phyloP scores from a whole-genome alignment of 352 stramenopile species.

The Halophytophthora polymorphica region DNA sequence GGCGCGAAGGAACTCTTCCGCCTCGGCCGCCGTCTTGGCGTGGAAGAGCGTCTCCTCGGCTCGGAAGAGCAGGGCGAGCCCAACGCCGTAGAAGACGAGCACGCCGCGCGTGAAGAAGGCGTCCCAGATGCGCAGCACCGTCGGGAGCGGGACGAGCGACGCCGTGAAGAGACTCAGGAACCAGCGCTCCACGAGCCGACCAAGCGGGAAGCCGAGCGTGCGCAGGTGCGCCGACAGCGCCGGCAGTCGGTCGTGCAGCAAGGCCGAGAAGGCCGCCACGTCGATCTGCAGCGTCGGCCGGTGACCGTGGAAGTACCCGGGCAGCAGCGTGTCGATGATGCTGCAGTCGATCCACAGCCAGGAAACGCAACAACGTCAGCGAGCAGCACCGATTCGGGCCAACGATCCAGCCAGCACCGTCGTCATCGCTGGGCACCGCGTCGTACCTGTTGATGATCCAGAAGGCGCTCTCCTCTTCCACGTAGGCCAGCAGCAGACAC shows the following conservation, averaged over 20 bases:
- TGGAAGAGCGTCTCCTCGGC: constrained; percentile 68
- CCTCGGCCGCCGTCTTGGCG: constrained; percentile 49
- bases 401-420: too few species aligned
- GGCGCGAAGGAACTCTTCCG: constrained; percentile 42
- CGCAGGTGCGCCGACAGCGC: constrained; percentile 50
- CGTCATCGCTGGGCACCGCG: too few species aligned
- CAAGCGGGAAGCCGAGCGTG: constrained; percentile 51
- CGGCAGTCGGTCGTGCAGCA: constrained; percentile 55
- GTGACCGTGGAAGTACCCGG: constrained; percentile 78
- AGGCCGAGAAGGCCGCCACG: constrained; percentile 43
- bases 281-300: constrained; percentile 71
- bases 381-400: not conserved
- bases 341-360: constrained; percentile 16
- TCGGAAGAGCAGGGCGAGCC: constrained; percentile 61
- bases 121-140: constrained; percentile 80
- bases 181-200: constrained; percentile 59
- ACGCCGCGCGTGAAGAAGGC: constrained; percentile 72
- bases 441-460: constrained; percentile 80
- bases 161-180: constrained; percentile 76
- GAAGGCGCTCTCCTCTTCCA: constrained; percentile 78
- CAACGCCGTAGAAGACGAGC: constrained; percentile 67
- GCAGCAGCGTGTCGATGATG: constrained; percentile 62
- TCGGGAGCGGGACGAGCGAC: constrained; percentile 61
- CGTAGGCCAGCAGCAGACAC: constrained; percentile 66
- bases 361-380: not conserved